Base-by-base conservation (phyloP, 73 alveolate species). In the Tetrahymena elliotti region DNA sequence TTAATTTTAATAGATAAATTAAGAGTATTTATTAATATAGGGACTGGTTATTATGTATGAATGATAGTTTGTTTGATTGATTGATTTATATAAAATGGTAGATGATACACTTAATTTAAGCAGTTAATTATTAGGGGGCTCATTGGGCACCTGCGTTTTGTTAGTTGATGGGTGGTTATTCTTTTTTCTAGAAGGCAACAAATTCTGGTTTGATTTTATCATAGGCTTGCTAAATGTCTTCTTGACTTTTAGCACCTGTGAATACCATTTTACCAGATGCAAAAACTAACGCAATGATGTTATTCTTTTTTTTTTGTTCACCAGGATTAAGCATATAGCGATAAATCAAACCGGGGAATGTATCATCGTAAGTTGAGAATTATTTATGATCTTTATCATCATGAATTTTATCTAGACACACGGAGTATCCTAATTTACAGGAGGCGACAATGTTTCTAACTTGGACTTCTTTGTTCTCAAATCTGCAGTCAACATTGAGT, bases 221-320 rank as follows among this genome's bases (percentile, higher is more conserved):
- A 93, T 94, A 97, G n/a, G 97, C 99, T 93, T 96, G 41, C 93
- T 97, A 95, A 39, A 97, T 97, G 88, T 97, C 98, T 33, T 97
- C 97, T 93, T 98, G 93, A 22, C 95, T 97, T 93, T 98, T 97
- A 41, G 98, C 99, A 37, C 99, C 99, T 37, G 98, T 97, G 52
- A 98, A 84, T 39, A 98, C 98, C 47, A 98, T 95, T 94, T 98
- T 98, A 35, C 99, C 99, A 52, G 98, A 94, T 84, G 97, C 98
- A 94, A 98, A 98, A 94, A 98, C 95, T 27, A 98, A 95, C 24
- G 97, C 84, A 84, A 95, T 97, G 33, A 98, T 96, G 93, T 97
- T 98, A 24, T 98, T 98, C 22, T 97, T 94, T 33, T 84, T 40
- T 12, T 84, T 40, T 40, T 84, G 27, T 33, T 84, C 33, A 38